Evolutionary conservation across 2,329 filamentous ascomycete genomes (phyloP).

Genomic region (Colletotrichum truncatum): DNA sequence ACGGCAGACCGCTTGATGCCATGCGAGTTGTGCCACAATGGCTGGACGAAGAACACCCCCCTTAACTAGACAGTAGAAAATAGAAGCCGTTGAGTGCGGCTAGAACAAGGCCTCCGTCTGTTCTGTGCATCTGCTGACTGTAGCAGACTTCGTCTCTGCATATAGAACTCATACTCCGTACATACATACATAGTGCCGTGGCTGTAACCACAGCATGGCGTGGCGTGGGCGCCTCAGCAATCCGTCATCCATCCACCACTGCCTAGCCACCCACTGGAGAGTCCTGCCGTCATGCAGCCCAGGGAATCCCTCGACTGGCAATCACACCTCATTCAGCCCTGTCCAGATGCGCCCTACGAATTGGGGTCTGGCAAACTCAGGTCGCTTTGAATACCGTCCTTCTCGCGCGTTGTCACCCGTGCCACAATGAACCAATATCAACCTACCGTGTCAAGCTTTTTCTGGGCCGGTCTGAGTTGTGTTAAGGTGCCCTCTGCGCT

Average conservation of each 20-base stretch:
- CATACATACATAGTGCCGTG: neutral
- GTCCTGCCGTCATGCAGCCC: neutral
- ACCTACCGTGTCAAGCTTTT: neutral
- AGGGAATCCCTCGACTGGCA: neutral
- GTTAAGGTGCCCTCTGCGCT: neutral
- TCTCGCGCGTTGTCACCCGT: neutral
- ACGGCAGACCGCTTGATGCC: no score
- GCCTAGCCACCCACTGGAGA: neutral
- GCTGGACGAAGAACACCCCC: no score
- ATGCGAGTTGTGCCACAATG: no score
- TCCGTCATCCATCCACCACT: neutral
- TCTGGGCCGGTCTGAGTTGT: neutral
- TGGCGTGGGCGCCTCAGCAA: neutral
- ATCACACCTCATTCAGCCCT: neutral
- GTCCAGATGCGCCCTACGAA: neutral
- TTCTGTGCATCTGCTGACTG: no score
- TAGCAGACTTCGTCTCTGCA: neutral
- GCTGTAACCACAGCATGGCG: neutral
- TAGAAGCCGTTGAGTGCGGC: no score
- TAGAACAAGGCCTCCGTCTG: no score
- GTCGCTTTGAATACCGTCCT: no score
- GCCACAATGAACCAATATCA: no score
- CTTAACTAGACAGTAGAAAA: no score
- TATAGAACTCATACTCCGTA: neutral
- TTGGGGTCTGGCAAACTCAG: neutral